Evolutionary conservation across 345 rosid genomes (phyloP), one percentile per base, ranked within the genome.

Genomic region (Bruguiera sexangula): DNA sequence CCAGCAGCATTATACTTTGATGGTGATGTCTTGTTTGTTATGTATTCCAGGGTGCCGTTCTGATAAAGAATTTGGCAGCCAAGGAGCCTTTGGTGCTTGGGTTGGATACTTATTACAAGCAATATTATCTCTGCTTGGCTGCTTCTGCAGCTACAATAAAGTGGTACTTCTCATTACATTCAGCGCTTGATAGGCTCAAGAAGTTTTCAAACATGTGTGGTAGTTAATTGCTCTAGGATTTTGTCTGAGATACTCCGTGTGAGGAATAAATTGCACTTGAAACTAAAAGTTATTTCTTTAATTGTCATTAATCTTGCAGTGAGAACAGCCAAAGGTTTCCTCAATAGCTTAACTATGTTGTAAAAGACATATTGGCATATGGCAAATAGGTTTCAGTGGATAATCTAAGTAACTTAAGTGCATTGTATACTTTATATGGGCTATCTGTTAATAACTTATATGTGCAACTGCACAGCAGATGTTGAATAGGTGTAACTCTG

Each of bases 21-120:
- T 58, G 69, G 72, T 67, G 53, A 67, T 74, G 75, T 16, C 19
- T 62, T 73, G 71, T 70, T 81, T 65, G 54, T 66, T 70, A 6
- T 48, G 51, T 73, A 71, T 72, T 75, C 62, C 86, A 95, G 99
- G 97, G 99, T 58, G 96, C 96, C 39, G 75, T 88, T 74, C 71
- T 95, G 64, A 76, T 91, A 63, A 93, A 89, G 78, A 89, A 83
- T 76, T 74, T 95, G 80, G 88, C 97, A 32, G 91, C 96, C 11
- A 85, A 80, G 81, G 96, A 92, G 73, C 96, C 99, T 73, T 88
- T 92, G 27, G 96, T 92, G 0, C 96, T 89, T 81, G 96, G 97
- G 66, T 81, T 92, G 73, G 99, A 88, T 81, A 86, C 84, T 65
- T 92, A 95, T 76, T 89, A 92, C 85, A 95, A 95, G 85, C 98